These are phyloP conservation scores for Sporothrix phasma DNA, from an alignment of 2,329 filamentous ascomycete species.

Conservation along the genomic window DNA sequence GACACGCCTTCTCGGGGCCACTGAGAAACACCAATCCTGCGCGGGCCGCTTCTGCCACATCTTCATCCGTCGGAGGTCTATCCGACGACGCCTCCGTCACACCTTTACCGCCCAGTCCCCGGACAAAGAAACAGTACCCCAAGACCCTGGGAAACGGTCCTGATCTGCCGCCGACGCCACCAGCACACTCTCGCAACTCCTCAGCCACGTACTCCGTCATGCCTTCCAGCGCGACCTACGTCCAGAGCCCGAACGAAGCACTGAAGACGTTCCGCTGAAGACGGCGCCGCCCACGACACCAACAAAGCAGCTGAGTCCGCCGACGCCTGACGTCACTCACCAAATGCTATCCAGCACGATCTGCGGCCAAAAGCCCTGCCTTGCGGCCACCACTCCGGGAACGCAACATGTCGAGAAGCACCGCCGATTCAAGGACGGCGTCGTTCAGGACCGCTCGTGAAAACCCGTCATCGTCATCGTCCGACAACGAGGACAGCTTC, in stretches of 20 bases:
- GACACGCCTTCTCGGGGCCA: conserved; percentile 8
- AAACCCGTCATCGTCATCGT: conserved; percentile 36
- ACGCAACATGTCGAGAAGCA: conserved; percentile 42
- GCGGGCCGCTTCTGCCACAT: neutral
- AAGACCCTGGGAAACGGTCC: conserved; percentile 36
- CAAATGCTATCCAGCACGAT: conserved; percentile 33
- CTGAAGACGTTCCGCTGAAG: conserved; percentile 29
- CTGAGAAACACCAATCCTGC: conserved; percentile 20
- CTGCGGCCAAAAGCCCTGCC: conserved; percentile 31
- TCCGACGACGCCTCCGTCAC: conserved; percentile 17
- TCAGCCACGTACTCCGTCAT: conserved; percentile 40
- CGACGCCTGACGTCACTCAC: conserved; percentile 70
- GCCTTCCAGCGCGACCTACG: conserved; percentile 33
- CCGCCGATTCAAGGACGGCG: conserved; percentile 51
- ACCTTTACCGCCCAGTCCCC: conserved; percentile 30
- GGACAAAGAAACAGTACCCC: conserved; percentile 33
- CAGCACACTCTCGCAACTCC: conserved; percentile 48
- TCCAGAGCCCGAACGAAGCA: conserved; percentile 31
- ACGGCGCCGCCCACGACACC: conserved; percentile 44
- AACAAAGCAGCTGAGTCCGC: conserved; percentile 55
- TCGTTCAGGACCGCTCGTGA: conserved; percentile 66
- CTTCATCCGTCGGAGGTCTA: conserved; percentile 23
- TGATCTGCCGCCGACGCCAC: conserved; percentile 52
- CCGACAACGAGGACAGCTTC: conserved; percentile 53
- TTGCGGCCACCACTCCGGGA: conserved; percentile 39